Evolutionary conservation across 1,284 basidiomycete species (phyloP).

Genomic region (Hortiboletus rubellus): DNA sequence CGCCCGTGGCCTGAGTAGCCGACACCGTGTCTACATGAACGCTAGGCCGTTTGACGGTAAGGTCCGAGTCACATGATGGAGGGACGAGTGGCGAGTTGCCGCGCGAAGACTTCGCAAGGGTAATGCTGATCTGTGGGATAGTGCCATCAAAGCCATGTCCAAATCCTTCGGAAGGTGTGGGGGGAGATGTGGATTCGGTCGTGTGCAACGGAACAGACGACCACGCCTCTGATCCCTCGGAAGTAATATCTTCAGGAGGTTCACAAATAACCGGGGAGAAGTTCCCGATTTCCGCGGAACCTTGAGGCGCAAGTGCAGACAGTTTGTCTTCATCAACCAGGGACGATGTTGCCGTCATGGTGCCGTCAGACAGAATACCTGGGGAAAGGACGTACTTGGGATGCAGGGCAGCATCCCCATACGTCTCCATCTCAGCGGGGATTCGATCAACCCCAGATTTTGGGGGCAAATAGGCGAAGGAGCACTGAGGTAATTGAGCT

Average conservation of each 20-base stretch:
- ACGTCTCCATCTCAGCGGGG: slow-evolving; percentile 7
- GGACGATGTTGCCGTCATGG: slow-evolving; percentile 23
- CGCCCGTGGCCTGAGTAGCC: slow-evolving; percentile 23
- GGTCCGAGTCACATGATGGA: slow-evolving; percentile 32
- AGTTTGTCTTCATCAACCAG: slow-evolving; percentile 10
- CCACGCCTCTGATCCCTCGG: slow-evolving; percentile 22
- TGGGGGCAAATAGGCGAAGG: slow-evolving; percentile 20
- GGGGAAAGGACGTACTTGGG: slow-evolving; percentile 20
- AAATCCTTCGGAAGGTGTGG: slow-evolving; percentile 13
- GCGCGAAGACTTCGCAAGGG: slow-evolving; percentile 31
- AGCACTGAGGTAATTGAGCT: slow-evolving; percentile 31
- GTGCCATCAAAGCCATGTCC: slow-evolving; percentile 11
- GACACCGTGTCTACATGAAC: slow-evolving; percentile 34
- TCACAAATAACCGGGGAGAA: slow-evolving; percentile 32
- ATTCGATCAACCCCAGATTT: slow-evolving; percentile 34
- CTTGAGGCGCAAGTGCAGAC: slow-evolving; percentile 16
- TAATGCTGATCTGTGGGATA: slow-evolving; percentile 33
- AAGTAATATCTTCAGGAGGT: slow-evolving; percentile 31
- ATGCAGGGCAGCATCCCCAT: slow-evolving; percentile 19
- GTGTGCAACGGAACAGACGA: slow-evolving; percentile 12
- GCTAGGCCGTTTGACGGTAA: slow-evolving; percentile 29
- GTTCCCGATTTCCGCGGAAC: slow-evolving; percentile 29
- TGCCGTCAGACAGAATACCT: slow-evolving; percentile 13
- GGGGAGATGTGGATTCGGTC: slow-evolving; percentile 14
- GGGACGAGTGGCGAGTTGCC: slow-evolving; percentile 30